A percentile compares a stretch with the other conserved stretches of the same genome.
Conservation (phyloP, 768 basidiomycete genomes). For the Punctularia strigosozonata region DNA sequence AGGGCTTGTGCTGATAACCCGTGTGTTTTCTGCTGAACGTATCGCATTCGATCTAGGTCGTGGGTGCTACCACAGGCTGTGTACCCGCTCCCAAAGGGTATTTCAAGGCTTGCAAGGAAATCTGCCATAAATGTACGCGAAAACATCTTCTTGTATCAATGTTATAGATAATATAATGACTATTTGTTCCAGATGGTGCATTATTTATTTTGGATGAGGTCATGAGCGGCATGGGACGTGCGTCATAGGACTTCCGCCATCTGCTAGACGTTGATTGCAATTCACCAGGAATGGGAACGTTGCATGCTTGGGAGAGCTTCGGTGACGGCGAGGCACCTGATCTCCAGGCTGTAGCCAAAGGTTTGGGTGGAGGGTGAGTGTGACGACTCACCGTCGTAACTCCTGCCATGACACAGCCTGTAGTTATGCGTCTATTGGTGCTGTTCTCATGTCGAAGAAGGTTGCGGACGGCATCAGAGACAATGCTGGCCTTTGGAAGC, state of each 20-base stretch:
- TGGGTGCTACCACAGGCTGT: constrained; percentile 75
- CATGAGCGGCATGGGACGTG: constrained; percentile 87
- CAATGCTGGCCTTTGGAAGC: constrained; percentile 66
- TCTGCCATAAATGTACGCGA: constrained; percentile 72
- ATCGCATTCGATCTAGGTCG: no score
- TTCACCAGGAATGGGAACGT: constrained; percentile 64
- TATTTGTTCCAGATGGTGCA: constrained; percentile 27
- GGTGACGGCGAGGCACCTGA: constrained; percentile 74
- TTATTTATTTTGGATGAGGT: constrained; percentile 86
- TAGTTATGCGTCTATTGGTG: constrained; percentile 77
- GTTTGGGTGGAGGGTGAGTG: constrained; percentile 75
- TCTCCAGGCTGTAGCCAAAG: constrained; percentile 83
- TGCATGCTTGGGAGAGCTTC: constrained; percentile 79
- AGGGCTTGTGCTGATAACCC: no score
- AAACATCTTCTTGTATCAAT: constrained; percentile 21
- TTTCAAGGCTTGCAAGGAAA: constrained; percentile 74
- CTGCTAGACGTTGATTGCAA: not conserved
- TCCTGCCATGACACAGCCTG: not conserved
- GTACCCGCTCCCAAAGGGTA: constrained; percentile 75
- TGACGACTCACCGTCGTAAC: not conserved
- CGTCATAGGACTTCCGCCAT: constrained; percentile 17
- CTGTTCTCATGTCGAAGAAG: constrained; percentile 61
- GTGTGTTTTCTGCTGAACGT: no score
- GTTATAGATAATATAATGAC: not conserved
- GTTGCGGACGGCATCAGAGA: constrained; percentile 60